Base-by-base conservation (phyloP, 2,329 filamentous ascomycete genomes). In the Aureobasidium sp. region DNA sequence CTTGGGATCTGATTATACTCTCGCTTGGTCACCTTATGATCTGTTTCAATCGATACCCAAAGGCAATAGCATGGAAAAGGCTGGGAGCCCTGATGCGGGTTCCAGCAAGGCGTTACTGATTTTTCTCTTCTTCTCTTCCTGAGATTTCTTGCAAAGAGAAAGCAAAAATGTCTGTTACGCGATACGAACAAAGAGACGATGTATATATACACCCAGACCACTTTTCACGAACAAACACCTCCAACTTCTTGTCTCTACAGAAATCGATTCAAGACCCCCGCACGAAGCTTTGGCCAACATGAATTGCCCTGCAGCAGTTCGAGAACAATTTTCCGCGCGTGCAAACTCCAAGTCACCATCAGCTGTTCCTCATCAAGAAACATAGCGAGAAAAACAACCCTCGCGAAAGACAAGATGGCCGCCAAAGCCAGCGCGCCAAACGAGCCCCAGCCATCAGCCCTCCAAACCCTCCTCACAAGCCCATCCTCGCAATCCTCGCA, bases 381-480 rank as follows among this genome's bases (percentile, higher is more conserved):
- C 15, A 8, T 29, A 47, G 45, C 45, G 11, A 14, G 25, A 44
- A 14, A 44, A 44, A 37, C 34, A 42, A 55, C 2, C 6, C 17
- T 15, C 17, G 27, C 3, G 37, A 12, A n/a, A 34, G 22, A 48
- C 6, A 27, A 37, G 25, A 58, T 42, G 31, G 2, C 55, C 5
- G 34, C 55, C n/a, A n/a, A 44, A 25, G 22, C 45, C 3, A 49
- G 20, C 25, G 25, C 25, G 25, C 5, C 36, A 8, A 47, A 17
- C 36, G 31, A 37, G n/a, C 62, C 63, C 15, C 52, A 58, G 14
- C 55, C 59, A 14, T 69, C 67, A 15, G 67, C 66, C 3, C 63
- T 69, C 29, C 62, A 67, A 47, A 58, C 63, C 41, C 62, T 65
- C 41, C 63, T 67, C 53, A 62, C 65, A 27, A 51, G 64, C 39